Conservation (phyloP, 371 early-diverging fungal species). For the Actinomucor elegans region DNA sequence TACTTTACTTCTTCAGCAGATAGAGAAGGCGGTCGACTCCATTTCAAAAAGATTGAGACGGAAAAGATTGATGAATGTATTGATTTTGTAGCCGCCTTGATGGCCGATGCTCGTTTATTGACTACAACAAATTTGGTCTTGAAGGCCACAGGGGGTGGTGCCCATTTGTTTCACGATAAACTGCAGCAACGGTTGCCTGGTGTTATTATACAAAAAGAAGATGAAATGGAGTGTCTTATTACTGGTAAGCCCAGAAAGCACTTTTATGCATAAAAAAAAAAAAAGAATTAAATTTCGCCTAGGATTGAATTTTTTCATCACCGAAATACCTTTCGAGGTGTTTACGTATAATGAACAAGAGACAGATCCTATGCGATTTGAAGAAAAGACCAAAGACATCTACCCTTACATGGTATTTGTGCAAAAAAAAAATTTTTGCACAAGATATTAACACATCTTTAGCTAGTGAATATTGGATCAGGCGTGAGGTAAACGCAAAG, state of each 20-base stretch:
- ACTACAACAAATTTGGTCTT: slow-evolving; percentile 47
- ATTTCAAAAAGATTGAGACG: slow-evolving; percentile 94
- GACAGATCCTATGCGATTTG: slow-evolving; percentile 81
- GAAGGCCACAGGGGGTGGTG: slow-evolving; percentile 89
- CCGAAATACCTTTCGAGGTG: slow-evolving; percentile 91
- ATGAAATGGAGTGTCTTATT: slow-evolving; percentile 87
- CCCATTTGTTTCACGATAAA: slow-evolving; percentile 66
- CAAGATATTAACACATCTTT: background rate
- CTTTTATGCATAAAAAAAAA: background rate
- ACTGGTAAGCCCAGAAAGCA: slow-evolving; percentile 47
- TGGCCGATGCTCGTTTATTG: slow-evolving; percentile 54
- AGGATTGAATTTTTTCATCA: slow-evolving; percentile 90
- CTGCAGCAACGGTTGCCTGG: slow-evolving; percentile 54
- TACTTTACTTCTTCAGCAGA: slow-evolving; percentile 70
- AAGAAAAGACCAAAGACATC: slow-evolving; percentile 64
- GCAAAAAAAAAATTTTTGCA: background rate
- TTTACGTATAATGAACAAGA: slow-evolving; percentile 79
- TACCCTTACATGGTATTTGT: slow-evolving; percentile 77
- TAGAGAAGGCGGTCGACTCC: slow-evolving; percentile 82
- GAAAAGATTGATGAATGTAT: slow-evolving; percentile 88
- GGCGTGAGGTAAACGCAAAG: slow-evolving; percentile 67
- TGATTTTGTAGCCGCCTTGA: slow-evolving; percentile 73
- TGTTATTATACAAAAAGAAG: slow-evolving; percentile 74
- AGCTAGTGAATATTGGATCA: slow-evolving; percentile 91
- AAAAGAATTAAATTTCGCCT: too few species aligned